Conservation (phyloP, 2,329 filamentous ascomycete species). For the Metarhizium rileyi region DNA sequence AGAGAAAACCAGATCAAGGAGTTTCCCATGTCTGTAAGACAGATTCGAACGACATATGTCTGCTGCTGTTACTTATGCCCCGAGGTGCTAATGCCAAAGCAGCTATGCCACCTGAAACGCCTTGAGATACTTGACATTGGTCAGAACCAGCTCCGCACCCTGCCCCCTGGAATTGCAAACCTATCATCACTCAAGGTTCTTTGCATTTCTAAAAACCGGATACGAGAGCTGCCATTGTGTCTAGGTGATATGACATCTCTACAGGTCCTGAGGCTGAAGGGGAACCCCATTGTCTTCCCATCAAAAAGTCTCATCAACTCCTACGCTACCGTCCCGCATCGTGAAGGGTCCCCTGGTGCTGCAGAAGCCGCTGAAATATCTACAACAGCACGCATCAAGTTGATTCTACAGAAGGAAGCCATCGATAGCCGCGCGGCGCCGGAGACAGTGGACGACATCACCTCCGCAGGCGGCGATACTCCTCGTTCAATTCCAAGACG, state of each 20-base stretch:
- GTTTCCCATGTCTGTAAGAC: constrained; percentile 45
- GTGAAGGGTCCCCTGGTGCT: constrained; percentile 43
- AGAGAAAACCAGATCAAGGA: constrained; percentile 63
- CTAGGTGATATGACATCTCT: constrained; percentile 84
- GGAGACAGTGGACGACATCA: constrained; percentile 51
- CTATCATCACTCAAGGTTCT: constrained; percentile 85
- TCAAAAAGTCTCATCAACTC: constrained; percentile 58
- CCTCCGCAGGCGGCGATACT: constrained; percentile 64
- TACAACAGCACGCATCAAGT: constrained; percentile 52
- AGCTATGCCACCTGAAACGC: constrained; percentile 79
- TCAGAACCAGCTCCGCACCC: constrained; percentile 68
- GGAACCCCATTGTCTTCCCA: constrained; percentile 76
- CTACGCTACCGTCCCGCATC: constrained; percentile 43
- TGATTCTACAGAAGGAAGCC: constrained; percentile 44
- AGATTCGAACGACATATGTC: constrained; percentile 4
- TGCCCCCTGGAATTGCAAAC: constrained; percentile 72
- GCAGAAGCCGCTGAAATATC: constrained; percentile 53
- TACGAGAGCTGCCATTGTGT: constrained; percentile 73
- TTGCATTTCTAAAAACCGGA: constrained; percentile 76
- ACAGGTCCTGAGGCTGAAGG: constrained; percentile 80
- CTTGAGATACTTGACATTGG: constrained; percentile 91
- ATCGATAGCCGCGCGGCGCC: constrained; percentile 42
- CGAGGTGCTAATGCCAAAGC: constrained; percentile 14
- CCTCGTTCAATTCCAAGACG: constrained; percentile 59
- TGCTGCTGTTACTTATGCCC: background rate